Base-by-base conservation (phyloP, 129 eudicot species). In the Lonicera japonica region DNA sequence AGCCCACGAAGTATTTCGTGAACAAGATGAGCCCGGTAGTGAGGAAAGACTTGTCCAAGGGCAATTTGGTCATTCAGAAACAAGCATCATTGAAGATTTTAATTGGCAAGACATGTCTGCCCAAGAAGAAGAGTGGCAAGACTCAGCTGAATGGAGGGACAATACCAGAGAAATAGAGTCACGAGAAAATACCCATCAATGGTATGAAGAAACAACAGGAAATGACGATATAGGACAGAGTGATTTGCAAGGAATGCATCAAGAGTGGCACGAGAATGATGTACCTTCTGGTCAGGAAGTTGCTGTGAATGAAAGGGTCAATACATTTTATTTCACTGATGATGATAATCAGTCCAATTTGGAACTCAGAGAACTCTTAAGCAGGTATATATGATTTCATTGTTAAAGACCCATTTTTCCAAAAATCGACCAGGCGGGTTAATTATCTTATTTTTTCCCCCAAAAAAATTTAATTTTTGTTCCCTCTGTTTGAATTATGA, bases 331-430 rank as follows among this genome's bases (percentile, higher is more conserved):
- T 59, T 65, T 77, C 39, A 75, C 83, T n/a, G 88, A 80, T 53
- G 87, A 82, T 63, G 86, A 85, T 39, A 80, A 75, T 65, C 71
- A 47, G 21, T 58, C 71, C 63, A 73, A 63, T 63, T 70, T 62
- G 21, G 99, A 94, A 43, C 78, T 94, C 39, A 78, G 89, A 73
- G 80, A 81, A 69, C 95, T 94, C 66, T 58, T 61, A 54, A 83
- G 89, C 82, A 82, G 97, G 97, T 90, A 70, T 13, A 70, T 13
- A 36, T 61, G 15, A 45, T 40, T 36, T 73, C 22, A 61, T 39
- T 46, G 25, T 24, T 21, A 4, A 13, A 43, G 54, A 58, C 16
- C 39, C 21, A 0, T 17, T 4, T 29, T 29, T 29, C 36, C 6
- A 29, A 29, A 29, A 29, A 29, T 6, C 36, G 6, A 6, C 36